Evolutionary conservation across 805 yeast genomes (phyloP).

Genomic region (Candida maesae): DNA sequence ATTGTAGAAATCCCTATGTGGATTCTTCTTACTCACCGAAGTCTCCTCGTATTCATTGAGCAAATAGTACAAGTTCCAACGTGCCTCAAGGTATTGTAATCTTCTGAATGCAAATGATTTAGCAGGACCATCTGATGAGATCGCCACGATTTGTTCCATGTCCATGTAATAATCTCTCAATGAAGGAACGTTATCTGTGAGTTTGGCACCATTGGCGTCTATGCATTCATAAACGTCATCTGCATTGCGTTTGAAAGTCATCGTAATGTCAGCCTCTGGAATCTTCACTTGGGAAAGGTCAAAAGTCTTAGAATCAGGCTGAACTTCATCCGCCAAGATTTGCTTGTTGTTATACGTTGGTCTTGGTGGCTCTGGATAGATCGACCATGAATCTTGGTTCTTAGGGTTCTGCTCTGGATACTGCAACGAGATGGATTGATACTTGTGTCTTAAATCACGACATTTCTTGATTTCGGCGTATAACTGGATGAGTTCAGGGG

Average conservation of each 20-base stretch:
- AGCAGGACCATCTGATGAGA: constrained; percentile 92
- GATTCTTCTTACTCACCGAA: constrained; percentile 84
- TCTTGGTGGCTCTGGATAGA: constrained; percentile 92
- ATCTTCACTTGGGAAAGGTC: constrained; percentile 39
- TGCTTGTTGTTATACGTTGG: constrained; percentile 80
- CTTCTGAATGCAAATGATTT: constrained; percentile 95
- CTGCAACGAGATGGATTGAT: constrained; percentile 70
- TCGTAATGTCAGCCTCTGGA: constrained; percentile 44
- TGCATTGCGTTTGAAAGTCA: constrained; percentile 44
- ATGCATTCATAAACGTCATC: constrained; percentile 71
- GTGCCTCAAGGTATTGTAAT: constrained; percentile 90
- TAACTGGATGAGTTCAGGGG: constrained; percentile 62
- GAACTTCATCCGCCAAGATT: constrained; percentile 37
- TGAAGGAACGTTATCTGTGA: constrained; percentile 66
- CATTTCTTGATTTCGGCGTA: constrained; percentile 62
- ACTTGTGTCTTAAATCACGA: constrained; percentile 70
- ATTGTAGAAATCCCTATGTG: constrained; percentile 1
- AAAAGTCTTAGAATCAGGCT: constrained; percentile 41
- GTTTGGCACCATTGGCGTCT: constrained; percentile 31
- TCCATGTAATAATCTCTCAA: constrained; percentile 83
- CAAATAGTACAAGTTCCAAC: constrained; percentile 88
- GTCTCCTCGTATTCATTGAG: constrained; percentile 92
- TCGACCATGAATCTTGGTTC: constrained; percentile 65
- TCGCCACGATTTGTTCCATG: constrained; percentile 63
- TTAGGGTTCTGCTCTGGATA: constrained; percentile 79